phyloP scores from a whole-genome alignment of 768 basidiomycete species.

The Termitomyces sp. region DNA sequence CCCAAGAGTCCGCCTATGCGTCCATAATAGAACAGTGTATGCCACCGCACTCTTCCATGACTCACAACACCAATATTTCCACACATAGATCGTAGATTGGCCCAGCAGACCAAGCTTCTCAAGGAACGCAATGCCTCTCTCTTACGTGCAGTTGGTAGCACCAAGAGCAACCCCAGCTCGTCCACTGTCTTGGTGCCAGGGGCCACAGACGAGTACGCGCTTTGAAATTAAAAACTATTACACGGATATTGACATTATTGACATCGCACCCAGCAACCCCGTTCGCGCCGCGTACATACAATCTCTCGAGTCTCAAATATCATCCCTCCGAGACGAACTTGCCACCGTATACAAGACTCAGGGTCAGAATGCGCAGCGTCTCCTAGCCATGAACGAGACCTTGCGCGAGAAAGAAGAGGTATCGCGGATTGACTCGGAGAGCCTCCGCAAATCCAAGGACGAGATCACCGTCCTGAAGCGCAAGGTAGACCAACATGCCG shows the following conservation, averaged over 20 bases:
- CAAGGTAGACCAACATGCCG: slow-evolving; percentile 79
- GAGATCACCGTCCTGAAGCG: slow-evolving; percentile 64
- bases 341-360: slow-evolving; percentile 96
- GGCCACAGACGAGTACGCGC: slow-evolving; percentile 60
- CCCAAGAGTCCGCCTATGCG: slow-evolving; percentile 73
- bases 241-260: too few relatives aligned
- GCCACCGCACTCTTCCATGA: slow-evolving; percentile 20
- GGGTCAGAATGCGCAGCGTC: slow-evolving; percentile 89
- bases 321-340: slow-evolving; percentile 85
- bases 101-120: slow-evolving; percentile 86
- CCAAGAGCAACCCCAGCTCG: slow-evolving; percentile 55
- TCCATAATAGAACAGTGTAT: slow-evolving; percentile 90
- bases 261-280: slow-evolving; percentile 53
- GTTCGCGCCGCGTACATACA: slow-evolving; percentile 84
- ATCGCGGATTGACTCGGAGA: slow-evolving; percentile 76
- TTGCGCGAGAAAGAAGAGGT: slow-evolving; percentile 90
- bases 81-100: slow-evolving; percentile 76
- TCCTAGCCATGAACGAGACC: slow-evolving; percentile 92
- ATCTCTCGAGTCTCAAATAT: slow-evolving; percentile 92
- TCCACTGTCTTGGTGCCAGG: slow-evolving; percentile 59
- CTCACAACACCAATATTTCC: slow-evolving; percentile 3
- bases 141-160: slow-evolving; percentile 75
- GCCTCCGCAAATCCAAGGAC: slow-evolving; percentile 68
- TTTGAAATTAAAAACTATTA: slow-evolving; percentile 3
- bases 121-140: slow-evolving; percentile 91